Evolutionary conservation across 1,284 basidiomycete species (phyloP).

Genomic region (Moniliophthora roreri): DNA sequence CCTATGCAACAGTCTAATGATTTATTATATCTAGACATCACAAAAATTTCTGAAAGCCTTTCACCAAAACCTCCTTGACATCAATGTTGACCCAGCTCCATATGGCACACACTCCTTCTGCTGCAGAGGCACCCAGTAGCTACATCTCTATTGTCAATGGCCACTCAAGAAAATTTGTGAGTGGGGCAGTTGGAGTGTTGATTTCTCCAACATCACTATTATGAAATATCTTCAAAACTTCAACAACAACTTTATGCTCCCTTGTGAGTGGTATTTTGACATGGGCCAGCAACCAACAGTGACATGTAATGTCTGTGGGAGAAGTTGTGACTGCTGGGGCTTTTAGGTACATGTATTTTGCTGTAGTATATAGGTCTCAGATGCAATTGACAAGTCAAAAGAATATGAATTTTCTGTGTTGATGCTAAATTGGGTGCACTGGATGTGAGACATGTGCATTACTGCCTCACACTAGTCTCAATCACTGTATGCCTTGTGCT

Average conservation of each 20-base stretch:
- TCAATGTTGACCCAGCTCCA: conserved; percentile 25
- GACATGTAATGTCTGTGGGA: conserved; percentile 28
- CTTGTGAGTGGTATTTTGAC: conserved; percentile 31
- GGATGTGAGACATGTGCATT: too few species aligned
- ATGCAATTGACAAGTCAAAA: too few species aligned
- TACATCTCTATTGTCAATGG: conserved; percentile 23
- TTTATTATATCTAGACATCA: conserved; percentile 22
- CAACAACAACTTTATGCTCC: conserved; percentile 29
- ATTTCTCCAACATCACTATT: conserved; percentile 32
- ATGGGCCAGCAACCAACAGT: conserved; percentile 21
- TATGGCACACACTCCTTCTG: conserved; percentile 34
- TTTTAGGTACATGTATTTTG: too few species aligned
- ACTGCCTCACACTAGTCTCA: too few species aligned
- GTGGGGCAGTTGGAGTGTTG: conserved; percentile 37
- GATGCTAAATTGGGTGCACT: too few species aligned
- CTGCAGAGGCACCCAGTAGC: conserved; percentile 28
- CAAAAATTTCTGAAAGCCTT: conserved; percentile 32
- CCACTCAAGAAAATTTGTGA: conserved; percentile 29
- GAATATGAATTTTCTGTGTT: too few species aligned
- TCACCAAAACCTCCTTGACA: conserved; percentile 31
- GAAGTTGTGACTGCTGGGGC: conserved; percentile 29
- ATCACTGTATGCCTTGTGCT: too few species aligned
- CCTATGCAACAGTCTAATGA: neutral
- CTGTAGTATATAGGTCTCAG: too few species aligned
- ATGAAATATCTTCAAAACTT: conserved; percentile 35